These are phyloP conservation scores for Fistulifera solaris DNA, from an alignment of 108 stramenopile genomes.

Conservation along the genomic window DNA sequence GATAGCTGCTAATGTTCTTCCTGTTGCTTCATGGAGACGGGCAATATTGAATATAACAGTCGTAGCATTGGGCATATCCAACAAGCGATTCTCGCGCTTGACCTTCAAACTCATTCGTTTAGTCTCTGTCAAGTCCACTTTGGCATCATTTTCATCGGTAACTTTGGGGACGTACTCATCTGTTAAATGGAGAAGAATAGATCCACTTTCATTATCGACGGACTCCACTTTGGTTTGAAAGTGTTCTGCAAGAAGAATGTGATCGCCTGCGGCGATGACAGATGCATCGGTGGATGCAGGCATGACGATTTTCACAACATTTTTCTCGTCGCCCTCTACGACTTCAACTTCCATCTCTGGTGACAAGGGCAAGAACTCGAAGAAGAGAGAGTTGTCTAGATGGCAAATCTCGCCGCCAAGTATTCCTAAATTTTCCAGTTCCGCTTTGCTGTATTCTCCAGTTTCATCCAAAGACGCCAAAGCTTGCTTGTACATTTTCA, in stretches of 20 bases:
- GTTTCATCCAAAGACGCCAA: conserved; percentile 39
- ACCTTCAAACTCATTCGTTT: conserved; percentile 22
- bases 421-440: conserved; percentile 20
- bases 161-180: conserved; percentile 10
- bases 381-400: conserved; percentile 58
- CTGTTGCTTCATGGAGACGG: conserved; percentile 68
- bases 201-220: conserved; percentile 20
- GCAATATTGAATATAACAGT: conserved; percentile 83
- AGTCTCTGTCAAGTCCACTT: background rate
- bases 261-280: conserved; percentile 17
- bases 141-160: conserved; percentile 7
- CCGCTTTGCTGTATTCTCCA: conserved; percentile 16
- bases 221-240: conserved; percentile 19
- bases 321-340: background rate
- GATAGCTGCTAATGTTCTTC: conserved; percentile 62
- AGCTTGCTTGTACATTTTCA: conserved; percentile 49
- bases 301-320: background rate
- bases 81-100: conserved; percentile 52
- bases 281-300: background rate
- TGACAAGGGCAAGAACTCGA: conserved; percentile 30
- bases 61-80: conserved; percentile 46
- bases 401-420: conserved; percentile 33
- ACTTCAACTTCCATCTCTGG: conserved; percentile 7
- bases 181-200: conserved; percentile 14
- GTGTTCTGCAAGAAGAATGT: conserved; percentile 24